Percentiles rank a stretch among this genome's conserved stretches.
phyloP scores from a whole-genome alignment of 257 asterid genomes.

The Cinchona pubescens region DNA sequence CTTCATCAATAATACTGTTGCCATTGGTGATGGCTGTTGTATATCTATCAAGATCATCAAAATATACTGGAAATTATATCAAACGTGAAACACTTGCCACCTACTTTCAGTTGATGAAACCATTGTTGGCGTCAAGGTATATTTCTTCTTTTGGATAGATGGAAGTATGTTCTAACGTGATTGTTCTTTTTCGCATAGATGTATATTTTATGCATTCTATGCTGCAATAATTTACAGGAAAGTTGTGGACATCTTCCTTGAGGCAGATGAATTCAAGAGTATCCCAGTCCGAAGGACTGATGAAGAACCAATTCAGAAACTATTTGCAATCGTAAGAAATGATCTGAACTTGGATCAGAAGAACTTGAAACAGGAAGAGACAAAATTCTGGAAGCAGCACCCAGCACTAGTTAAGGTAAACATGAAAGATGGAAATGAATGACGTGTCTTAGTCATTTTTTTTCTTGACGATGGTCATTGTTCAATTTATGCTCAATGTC shows the following conservation, averaged over 20 bases:
- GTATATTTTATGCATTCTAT: neutral
- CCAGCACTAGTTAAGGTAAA: constrained; percentile 78
- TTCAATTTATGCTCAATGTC: neutral
- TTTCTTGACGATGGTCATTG: neutral
- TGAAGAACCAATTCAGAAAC: constrained; percentile 81
- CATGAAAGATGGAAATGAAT: constrained; percentile 8
- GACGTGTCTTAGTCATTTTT: constrained; percentile 4
- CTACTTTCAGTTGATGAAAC: constrained; percentile 79
- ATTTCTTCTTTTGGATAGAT: neutral
- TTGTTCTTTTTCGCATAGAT: neutral
- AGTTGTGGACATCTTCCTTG: constrained; percentile 76
- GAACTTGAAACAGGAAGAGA: constrained; percentile 74
- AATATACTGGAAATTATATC: constrained; percentile 66
- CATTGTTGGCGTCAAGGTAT: constrained; percentile 84
- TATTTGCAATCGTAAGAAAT: constrained; percentile 60
- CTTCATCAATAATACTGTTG: constrained; percentile 67
- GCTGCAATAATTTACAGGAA: constrained; percentile 49
- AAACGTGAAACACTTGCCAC: constrained; percentile 70
- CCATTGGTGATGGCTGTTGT: constrained; percentile 73
- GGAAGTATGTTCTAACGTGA: no score
- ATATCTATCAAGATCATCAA: constrained; percentile 73
- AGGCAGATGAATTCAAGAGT: constrained; percentile 80
- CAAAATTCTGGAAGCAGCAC: constrained; percentile 90
- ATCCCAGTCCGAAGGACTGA: constrained; percentile 82
- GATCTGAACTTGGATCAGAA: constrained; percentile 81